phyloP scores from a whole-genome alignment of 1,139 yeast species.

The Blastobotrys ciferrii region DNA sequence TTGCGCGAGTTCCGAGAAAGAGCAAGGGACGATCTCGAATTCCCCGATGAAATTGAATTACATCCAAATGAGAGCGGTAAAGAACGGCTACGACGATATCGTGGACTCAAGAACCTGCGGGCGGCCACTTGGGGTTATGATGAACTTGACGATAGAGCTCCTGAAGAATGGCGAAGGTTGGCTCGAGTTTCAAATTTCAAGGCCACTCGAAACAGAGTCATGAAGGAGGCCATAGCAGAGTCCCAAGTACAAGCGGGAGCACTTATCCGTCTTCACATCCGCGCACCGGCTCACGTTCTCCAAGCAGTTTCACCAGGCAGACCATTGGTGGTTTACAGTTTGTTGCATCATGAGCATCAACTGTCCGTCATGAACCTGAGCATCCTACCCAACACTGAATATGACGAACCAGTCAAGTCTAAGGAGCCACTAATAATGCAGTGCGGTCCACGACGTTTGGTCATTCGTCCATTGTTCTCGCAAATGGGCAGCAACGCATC shows the following conservation, averaged over 20 bases:
- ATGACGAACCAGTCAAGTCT: conserved; percentile 70
- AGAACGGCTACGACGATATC: conserved; percentile 69
- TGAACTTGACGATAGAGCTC: conserved; percentile 73
- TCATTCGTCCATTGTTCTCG: conserved; percentile 81
- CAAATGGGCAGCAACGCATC: conserved; percentile 68
- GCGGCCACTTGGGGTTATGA: conserved; percentile 86
- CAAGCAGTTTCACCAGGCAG: conserved; percentile 26
- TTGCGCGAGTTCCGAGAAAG: conserved; percentile 62
- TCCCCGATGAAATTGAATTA: conserved; percentile 93
- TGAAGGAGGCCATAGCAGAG: conserved; percentile 55
- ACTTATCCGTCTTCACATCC: conserved; percentile 56
- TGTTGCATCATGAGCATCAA: conserved; percentile 84
- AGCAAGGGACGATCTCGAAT: conserved; percentile 83
- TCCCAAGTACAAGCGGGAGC: conserved; percentile 67
- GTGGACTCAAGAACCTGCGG: conserved; percentile 82
- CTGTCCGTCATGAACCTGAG: conserved; percentile 79
- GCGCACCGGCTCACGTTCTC: conserved; percentile 54
- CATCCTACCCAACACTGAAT: conserved; percentile 85
- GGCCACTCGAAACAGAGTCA: conserved; percentile 68
- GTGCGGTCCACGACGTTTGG: conserved; percentile 88
- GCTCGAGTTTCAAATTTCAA: conserved; percentile 74
- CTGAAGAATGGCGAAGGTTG: conserved; percentile 74
- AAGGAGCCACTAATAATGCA: conserved; percentile 79
- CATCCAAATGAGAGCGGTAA: conserved; percentile 72
- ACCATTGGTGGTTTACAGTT: conserved; percentile 67